Evolutionary conservation across 495 filamentous ascomycete species (phyloP), one percentile per base, ranked within the genome.

Genomic region (Glonium stellatum): DNA sequence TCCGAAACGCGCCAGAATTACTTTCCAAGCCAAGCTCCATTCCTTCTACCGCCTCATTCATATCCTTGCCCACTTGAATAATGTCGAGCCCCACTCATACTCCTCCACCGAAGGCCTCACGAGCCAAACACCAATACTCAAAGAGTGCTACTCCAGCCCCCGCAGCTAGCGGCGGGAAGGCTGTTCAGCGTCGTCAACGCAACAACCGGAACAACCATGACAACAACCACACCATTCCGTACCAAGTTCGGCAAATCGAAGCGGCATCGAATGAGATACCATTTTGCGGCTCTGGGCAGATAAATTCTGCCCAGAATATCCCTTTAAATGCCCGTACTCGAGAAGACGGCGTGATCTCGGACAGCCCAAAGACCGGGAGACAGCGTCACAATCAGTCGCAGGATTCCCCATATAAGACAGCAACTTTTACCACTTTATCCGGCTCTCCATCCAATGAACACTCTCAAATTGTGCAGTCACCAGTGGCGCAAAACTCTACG

Each of bases 51-150:
- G 13, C 18, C 10, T 44, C 3, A 44, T 44, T 18, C 27, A 31
- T 44, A 44, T 44, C 13, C 39, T 11, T 11, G 10, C 10, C 39
- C 18, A 4, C 48, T 51, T 23, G 51, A 50, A 52, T 56, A 36
- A 67, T 67, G 60, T 56, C 57, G 46, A 67, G 52, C 49, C 36
- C 52, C 9, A 50, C 58, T 27, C 41, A 57, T 34, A 54, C 53
- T 15, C 44, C 53, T n/a, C 58, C 60, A 4, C 60, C 60, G 48
- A 62, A 54, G 19, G 9, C 44, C n/a, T 36, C 63, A 25, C 63
- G 67, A 54, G 57, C 53, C 12, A 69, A 66, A 49, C 63, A 57
- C 13, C 60, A 56, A 5, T 41, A 64, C 46, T 61, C 67, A 1
- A 66, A 61, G 55, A 64, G 67, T 53, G 67, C 57, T 34, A 59